phyloP scores from a whole-genome alignment of 2,329 filamentous ascomycete genomes.

The Claviceps capensis region DNA sequence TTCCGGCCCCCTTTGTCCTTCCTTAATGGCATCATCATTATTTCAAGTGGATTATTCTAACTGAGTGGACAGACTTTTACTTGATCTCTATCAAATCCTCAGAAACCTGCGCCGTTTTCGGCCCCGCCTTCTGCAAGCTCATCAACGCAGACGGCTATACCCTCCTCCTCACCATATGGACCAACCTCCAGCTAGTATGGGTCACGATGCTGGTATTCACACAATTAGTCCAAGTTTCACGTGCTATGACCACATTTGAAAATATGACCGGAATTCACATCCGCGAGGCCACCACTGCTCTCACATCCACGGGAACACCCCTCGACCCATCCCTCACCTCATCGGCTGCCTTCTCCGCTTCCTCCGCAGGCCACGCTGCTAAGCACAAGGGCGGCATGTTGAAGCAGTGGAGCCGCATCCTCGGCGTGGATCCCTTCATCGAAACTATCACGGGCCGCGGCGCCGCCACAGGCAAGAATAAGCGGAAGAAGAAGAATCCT shows the following conservation, averaged over 20 bases:
- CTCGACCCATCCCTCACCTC: conserved; percentile 53
- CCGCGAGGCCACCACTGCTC: conserved; percentile 48
- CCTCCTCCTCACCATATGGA: conserved; percentile 67
- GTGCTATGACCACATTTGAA: conserved; percentile 91
- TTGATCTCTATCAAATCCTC: conserved; percentile 38
- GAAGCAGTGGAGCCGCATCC: conserved; percentile 66
- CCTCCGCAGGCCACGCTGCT: conserved; percentile 31
- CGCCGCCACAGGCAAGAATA: conserved; percentile 43
- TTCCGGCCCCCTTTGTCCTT: not conserved
- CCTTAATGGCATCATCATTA: too few relatives aligned
- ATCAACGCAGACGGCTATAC: conserved; percentile 76
- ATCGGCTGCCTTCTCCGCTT: conserved; percentile 28
- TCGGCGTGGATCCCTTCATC: conserved; percentile 88
- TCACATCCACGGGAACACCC: conserved; percentile 65
- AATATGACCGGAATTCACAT: conserved; percentile 77
- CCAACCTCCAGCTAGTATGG: conserved; percentile 76
- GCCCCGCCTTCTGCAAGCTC: conserved; percentile 59
- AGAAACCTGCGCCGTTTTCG: conserved; percentile 58
- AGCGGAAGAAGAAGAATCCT: conserved; percentile 54
- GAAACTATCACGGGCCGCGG: conserved; percentile 79
- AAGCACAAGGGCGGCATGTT: conserved; percentile 52
- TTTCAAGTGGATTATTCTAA: too few relatives aligned
- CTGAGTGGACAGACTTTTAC: conserved; percentile 44
- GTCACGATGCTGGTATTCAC: conserved; percentile 94
- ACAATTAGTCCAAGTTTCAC: conserved; percentile 81